Conservation (phyloP, 2,329 filamentous ascomycete genomes). For the Fusarium palustre region DNA sequence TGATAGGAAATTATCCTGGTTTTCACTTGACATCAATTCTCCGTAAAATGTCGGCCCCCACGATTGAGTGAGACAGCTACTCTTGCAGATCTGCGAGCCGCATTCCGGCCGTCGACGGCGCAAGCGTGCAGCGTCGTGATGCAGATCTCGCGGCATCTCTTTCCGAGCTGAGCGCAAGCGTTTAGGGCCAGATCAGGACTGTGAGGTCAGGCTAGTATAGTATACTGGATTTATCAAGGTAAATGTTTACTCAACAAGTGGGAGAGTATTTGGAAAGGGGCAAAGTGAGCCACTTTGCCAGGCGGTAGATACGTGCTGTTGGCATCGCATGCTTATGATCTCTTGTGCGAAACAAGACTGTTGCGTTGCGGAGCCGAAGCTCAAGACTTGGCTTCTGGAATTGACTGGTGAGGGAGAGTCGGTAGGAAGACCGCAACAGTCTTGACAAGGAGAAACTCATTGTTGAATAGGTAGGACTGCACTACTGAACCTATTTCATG, state of each 20-base stretch:
- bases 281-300: not conserved
- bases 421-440: not conserved
- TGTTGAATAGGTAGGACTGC: not conserved
- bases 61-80: slow-evolving; percentile 2
- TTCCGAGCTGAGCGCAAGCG: slow-evolving; percentile 4
- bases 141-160: slow-evolving; percentile 1
- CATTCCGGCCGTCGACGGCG: slow-evolving; percentile 1
- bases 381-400: not conserved
- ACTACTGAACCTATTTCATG: slow-evolving; percentile 14
- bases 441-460: not conserved
- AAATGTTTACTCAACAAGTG: slow-evolving; percentile 17
- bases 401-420: not conserved
- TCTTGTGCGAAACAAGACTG: not conserved
- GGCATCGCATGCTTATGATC: not conserved
- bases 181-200: not conserved
- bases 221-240: not conserved
- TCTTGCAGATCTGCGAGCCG: slow-evolving; percentile 12
- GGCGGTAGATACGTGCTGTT: not conserved
- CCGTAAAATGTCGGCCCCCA: not conserved
- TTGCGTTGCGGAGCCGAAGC: not conserved
- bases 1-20: not conserved
- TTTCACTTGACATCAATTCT: not conserved
- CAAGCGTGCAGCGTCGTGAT: not conserved
- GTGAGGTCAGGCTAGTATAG: slow-evolving; percentile 5
- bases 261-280: not conserved